phyloP scores from a whole-genome alignment of 2,329 filamentous ascomycete genomes.

The Pseudocercospora eumusae region DNA sequence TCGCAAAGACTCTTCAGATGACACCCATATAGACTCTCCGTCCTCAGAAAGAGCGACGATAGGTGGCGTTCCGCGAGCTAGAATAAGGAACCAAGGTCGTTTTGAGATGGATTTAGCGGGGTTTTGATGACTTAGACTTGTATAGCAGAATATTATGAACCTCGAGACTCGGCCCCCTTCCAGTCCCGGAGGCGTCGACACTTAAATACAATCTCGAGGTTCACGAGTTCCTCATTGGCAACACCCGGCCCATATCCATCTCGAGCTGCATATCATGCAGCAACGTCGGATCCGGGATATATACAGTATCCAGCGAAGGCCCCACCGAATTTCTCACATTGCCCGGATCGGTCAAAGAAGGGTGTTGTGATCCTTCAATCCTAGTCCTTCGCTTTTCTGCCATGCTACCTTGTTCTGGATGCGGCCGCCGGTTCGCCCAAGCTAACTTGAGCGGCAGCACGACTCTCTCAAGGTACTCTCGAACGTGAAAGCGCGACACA shows the following conservation, averaged over 20 bases:
- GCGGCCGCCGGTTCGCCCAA: neutral
- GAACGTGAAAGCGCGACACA: neutral
- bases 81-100: constrained; percentile 1
- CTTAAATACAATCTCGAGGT: no score
- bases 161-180: neutral
- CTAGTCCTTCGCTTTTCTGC: neutral
- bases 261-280: neutral
- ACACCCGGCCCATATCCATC: neutral
- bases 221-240: neutral
- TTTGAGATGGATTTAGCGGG: constrained; percentile 9
- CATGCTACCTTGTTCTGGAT: neutral
- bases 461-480: neutral
- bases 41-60: neutral
- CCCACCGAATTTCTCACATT: neutral
- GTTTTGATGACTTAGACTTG: constrained; percentile 8
- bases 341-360: neutral
- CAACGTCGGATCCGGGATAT: neutral
- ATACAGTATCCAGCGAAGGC: neutral
- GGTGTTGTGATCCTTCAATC: neutral
- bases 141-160: constrained; percentile 9
- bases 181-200: neutral
- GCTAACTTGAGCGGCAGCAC: neutral
- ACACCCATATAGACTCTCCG: neutral
- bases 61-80: neutral
- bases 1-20: neutral